Base-by-base conservation (phyloP, 2,329 filamentous ascomycete species). In the Hypoxylon sp. region DNA sequence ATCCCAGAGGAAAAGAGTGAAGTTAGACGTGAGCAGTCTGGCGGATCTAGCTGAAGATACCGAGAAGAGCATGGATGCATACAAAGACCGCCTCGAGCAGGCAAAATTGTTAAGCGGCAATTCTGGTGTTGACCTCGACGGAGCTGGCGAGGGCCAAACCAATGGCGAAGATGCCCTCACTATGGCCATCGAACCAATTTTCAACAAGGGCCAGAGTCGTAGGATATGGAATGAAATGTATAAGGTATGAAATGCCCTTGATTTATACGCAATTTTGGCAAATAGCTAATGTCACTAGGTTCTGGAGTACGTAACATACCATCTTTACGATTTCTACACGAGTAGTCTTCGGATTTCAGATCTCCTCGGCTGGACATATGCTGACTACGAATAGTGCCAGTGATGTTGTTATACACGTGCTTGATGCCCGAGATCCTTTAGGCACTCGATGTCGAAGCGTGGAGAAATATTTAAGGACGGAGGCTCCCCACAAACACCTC, bases 401-500 rank as follows among this genome's bases (percentile, higher is more conserved):
- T 8, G 96, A 99, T 79, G 95, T 99, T 34, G 89, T 99, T 47
- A 91, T 99, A n/a, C 96, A 97, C 75, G 92, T 97, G 12, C 82
- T 97, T 0, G 95, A 97, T 79, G 94, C 94, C 41, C 87, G 94
- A 80, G 94, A 97, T 79, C 94, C 94, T 2, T 81, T 95, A 9
- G 96, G 96, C 32, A 98, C 96, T 14, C 87, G 96, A 59, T 99
- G 96, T 82, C 87, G 90, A 29, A 93, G 92, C 73, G 90, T 97
- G 23, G 92, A 99, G 78, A 97, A 97, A 77, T 98, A 97, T 77
- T 90, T 99, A 51, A 89, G 88, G 67, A 92, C 96, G 70, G 96
- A 99, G 76, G 95, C 94, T 14, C 93, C 94, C 6, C 96, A 99
- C 80, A 99, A 99, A 83, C 95, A 98, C 78, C 83, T 99, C 61